Percentiles rank a stretch among this genome's conserved stretches.
Evolutionary conservation across 2,329 filamentous ascomycete species (phyloP).

Genomic region (Aureobasidium sp.): DNA sequence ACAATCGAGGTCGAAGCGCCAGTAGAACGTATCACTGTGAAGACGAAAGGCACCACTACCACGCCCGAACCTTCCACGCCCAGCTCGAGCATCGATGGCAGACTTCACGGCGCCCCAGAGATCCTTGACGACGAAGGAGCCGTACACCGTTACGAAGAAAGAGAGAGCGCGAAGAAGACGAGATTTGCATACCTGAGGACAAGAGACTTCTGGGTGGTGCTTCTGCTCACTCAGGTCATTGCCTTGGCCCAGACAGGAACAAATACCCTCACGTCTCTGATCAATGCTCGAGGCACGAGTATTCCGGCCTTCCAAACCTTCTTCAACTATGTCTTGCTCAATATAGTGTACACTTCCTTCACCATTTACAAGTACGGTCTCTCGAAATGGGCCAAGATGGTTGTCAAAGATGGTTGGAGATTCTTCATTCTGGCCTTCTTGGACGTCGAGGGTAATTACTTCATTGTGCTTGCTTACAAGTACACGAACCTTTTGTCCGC

Average conservation of each 20-base stretch:
- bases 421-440: slow-evolving; percentile 89
- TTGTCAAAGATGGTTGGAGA: slow-evolving; percentile 75
- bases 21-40: slow-evolving; percentile 27
- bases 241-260: slow-evolving; percentile 86
- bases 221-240: slow-evolving; percentile 70
- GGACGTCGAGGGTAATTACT: slow-evolving; percentile 97
- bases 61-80: slow-evolving; percentile 20
- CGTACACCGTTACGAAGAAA: slow-evolving; percentile 33
- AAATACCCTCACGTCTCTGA: slow-evolving; percentile 79
- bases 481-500: slow-evolving; percentile 89
- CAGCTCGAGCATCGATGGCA: slow-evolving; percentile 18
- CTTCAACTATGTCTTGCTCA: slow-evolving; percentile 87
- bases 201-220: slow-evolving; percentile 78
- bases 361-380: slow-evolving; percentile 75
- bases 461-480: slow-evolving; percentile 88
- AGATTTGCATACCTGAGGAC: slow-evolving; percentile 69
- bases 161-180: slow-evolving; percentile 38
- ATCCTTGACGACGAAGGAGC: slow-evolving; percentile 26
- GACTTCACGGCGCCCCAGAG: slow-evolving; percentile 33
- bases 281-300: slow-evolving; percentile 60
- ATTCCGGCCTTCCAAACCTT: slow-evolving; percentile 95
- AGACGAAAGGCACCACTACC: slow-evolving; percentile 25
- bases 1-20: slow-evolving; percentile 19
- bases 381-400: slow-evolving; percentile 58
- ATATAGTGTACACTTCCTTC: slow-evolving; percentile 71